phyloP scores from a whole-genome alignment of 2,329 filamentous ascomycete genomes.

The Colletotrichum sidae region DNA sequence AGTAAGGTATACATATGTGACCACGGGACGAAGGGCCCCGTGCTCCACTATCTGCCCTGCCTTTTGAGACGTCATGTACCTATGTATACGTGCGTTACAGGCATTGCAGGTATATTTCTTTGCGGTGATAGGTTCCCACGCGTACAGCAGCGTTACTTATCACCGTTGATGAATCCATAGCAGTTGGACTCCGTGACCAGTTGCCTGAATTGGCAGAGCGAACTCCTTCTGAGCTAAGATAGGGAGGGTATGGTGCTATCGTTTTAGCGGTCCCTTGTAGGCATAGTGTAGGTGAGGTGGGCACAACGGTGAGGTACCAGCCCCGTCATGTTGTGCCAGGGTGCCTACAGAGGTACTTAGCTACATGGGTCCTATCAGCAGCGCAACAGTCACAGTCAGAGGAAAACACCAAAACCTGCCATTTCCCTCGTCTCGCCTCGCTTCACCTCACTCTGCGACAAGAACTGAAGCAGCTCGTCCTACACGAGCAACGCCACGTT shows the following conservation, averaged over 20 bases:
- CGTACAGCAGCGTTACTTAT: too few relatives aligned
- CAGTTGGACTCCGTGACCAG: conserved; percentile 25
- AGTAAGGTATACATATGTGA: background rate
- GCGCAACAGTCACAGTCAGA: conserved; percentile 6
- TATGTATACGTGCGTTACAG: too few relatives aligned
- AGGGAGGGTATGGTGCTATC: conserved; percentile 7
- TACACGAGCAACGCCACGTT: background rate
- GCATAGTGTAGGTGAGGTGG: background rate
- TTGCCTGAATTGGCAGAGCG: conserved; percentile 15
- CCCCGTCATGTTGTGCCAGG: background rate
- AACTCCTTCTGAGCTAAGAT: background rate
- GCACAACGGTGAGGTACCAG: background rate
- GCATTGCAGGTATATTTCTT: too few relatives aligned
- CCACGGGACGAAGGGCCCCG: conserved; percentile 12
- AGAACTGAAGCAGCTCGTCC: conserved; percentile 17
- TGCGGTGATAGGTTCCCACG: too few relatives aligned
- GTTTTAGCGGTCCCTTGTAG: background rate
- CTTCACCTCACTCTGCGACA: conserved; percentile 19
- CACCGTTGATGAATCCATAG: background rate
- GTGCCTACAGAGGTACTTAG: too few relatives aligned
- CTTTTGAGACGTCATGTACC: too few relatives aligned
- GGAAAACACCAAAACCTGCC: conserved; percentile 2
- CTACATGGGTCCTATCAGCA: conserved; percentile 5
- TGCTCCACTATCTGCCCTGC: background rate
- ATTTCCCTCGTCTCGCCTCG: background rate